These are phyloP conservation scores for Hemileia vastatrix DNA, from an alignment of 1,284 basidiomycete species.

Conservation along the genomic window DNA sequence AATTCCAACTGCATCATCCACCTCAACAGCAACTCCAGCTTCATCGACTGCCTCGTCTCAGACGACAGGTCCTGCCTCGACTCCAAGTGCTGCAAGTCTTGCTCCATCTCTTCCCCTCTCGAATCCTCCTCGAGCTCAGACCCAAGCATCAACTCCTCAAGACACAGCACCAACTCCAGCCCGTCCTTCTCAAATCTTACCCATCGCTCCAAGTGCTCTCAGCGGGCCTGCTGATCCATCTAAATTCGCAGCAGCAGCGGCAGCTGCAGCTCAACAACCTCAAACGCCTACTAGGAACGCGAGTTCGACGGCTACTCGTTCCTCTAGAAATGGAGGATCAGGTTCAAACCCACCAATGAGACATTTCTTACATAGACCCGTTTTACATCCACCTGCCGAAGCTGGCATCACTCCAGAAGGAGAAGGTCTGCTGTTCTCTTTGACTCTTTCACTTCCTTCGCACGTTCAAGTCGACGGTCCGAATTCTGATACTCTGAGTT, in stretches of 20 bases:
- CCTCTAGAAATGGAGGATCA: background rate
- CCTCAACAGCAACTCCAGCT: background rate
- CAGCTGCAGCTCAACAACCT: background rate
- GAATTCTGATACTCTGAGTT: conserved; percentile 35
- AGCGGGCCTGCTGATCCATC: background rate
- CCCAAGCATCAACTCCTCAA: background rate
- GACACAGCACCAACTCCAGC: background rate
- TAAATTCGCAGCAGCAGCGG: background rate
- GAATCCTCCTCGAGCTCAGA: background rate
- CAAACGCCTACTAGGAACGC: background rate
- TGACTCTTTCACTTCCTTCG: conserved; percentile 40
- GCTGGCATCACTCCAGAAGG: conserved; percentile 25
- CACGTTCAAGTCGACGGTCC: conserved; percentile 35
- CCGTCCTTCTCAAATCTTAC: background rate
- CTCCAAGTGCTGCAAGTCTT: no score
- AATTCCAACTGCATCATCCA: background rate
- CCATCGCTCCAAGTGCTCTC: background rate
- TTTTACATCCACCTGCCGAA: conserved; percentile 34
- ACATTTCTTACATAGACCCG: conserved; percentile 39
- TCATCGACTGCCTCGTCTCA: no score
- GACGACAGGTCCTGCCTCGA: no score
- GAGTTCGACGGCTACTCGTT: background rate
- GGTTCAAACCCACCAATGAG: conserved; percentile 29
- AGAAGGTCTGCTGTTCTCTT: conserved; percentile 34
- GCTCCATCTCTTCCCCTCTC: no score